Conservation (phyloP, 495 filamentous ascomycete species). For the Aspergillus taichungensis region DNA sequence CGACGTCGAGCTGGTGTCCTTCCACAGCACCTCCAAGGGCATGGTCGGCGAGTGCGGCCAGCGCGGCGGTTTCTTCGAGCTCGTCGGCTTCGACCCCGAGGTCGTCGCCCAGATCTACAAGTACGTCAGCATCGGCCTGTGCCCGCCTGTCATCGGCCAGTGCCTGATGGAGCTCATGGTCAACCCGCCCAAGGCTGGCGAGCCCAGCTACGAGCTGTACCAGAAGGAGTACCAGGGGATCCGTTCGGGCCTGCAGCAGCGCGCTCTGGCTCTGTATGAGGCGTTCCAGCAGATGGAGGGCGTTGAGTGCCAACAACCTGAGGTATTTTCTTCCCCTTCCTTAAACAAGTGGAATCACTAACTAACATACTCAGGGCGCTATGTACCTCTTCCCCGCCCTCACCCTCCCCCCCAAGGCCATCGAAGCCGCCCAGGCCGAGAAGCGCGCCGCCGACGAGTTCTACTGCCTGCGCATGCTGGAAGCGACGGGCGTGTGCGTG, state of each 20-base stretch:
- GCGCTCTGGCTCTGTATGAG: conserved; percentile 76
- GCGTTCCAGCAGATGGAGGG: conserved; percentile 94
- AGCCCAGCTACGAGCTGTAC: conserved; percentile 77
- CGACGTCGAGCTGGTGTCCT: conserved; percentile 74
- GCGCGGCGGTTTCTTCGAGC: conserved; percentile 93
- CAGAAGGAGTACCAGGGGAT: conserved; percentile 73
- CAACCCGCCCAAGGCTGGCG: conserved; percentile 77
- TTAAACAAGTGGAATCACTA: no score
- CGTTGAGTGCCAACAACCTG: conserved; percentile 76
- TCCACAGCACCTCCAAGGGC: conserved; percentile 86
- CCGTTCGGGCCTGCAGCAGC: conserved; percentile 60
- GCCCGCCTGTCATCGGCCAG: conserved; percentile 90
- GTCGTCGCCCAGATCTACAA: conserved; percentile 96
- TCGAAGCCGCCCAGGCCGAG: conserved; percentile 64
- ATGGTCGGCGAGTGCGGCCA: conserved; percentile 99
- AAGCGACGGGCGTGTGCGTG: conserved; percentile 92
- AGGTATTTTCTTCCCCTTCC: conserved; percentile 28
- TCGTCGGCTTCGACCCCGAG: conserved; percentile 74
- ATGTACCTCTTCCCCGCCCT: conserved; percentile 99
- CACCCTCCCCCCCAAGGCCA: conserved; percentile 61
- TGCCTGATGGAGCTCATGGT: conserved; percentile 95
- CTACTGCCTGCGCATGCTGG: conserved; percentile 82
- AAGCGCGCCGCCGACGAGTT: conserved; percentile 78
- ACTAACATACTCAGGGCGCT: conserved; percentile 49
- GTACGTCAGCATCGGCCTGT: conserved; percentile 90